Conservation (phyloP, 768 basidiomycete genomes). For the Pleurotus citrinopileatus region DNA sequence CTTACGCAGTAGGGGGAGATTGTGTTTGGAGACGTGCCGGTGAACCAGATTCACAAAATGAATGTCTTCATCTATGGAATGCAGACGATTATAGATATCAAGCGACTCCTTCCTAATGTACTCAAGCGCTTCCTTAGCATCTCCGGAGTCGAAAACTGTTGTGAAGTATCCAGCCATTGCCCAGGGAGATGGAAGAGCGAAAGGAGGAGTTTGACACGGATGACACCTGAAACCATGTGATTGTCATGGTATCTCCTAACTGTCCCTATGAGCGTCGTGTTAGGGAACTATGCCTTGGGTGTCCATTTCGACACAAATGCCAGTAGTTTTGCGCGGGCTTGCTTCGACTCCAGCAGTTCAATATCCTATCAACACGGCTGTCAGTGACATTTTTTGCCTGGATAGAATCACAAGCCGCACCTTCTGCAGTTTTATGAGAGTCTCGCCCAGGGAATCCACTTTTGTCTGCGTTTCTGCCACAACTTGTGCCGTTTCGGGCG, state of each 20-base stretch:
- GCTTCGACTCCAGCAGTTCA: neutral
- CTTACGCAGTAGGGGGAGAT: slow-evolving; percentile 56
- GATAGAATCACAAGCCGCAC: slow-evolving; percentile 6
- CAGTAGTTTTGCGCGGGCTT: neutral
- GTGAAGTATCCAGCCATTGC: neutral
- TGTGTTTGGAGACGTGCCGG: slow-evolving; percentile 32
- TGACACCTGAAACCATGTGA: no score
- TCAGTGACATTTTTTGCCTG: neutral
- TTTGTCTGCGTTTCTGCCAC: slow-evolving; percentile 18
- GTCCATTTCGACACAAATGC: slow-evolving; percentile 3
- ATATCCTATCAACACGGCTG: neutral
- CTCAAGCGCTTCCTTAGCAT: slow-evolving; percentile 32
- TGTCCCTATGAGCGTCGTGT: no score
- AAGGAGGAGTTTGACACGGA: no score
- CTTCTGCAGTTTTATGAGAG: slow-evolving; percentile 20
- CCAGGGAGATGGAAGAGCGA: no score
- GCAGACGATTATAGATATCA: slow-evolving; percentile 84
- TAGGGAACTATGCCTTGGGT: neutral
- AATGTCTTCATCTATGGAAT: slow-evolving; percentile 80
- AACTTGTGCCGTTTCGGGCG: slow-evolving; percentile 12
- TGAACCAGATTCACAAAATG: slow-evolving; percentile 61
- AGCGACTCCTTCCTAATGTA: slow-evolving; percentile 65
- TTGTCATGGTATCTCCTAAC: no score
- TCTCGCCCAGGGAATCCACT: slow-evolving; percentile 14
- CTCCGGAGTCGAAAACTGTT: neutral